Conservation (phyloP, 768 basidiomycete species). For the Amanita thiersii region DNA sequence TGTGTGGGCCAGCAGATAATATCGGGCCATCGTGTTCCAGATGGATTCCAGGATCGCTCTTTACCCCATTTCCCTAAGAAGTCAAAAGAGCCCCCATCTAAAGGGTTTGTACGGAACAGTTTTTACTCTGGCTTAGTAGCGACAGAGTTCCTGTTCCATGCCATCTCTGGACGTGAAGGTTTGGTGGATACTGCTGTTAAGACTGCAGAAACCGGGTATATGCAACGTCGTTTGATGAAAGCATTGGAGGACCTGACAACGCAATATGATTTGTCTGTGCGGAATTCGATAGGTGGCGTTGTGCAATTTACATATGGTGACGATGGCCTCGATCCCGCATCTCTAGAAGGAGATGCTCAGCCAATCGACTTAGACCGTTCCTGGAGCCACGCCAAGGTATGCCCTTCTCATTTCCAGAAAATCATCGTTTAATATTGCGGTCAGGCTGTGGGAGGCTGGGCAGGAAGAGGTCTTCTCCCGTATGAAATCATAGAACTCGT, state of each 20-base stretch:
- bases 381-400: constrained; percentile 77
- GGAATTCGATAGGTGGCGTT: constrained; percentile 90
- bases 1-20: constrained; percentile 99
- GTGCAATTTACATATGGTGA: constrained; percentile 98
- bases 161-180: constrained; percentile 97
- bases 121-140: constrained; percentile 90
- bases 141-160: constrained; percentile 98
- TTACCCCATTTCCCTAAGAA: constrained; percentile 99
- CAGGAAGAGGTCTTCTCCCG: constrained; percentile 65
- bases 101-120: constrained; percentile 96
- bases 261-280: constrained; percentile 92
- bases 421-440: constrained; percentile 9
- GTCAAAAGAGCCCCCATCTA: constrained; percentile 91
- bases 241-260: constrained; percentile 95
- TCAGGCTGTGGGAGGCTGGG: constrained; percentile 57
- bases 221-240: constrained; percentile 99
- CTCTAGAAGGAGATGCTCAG: constrained; percentile 90
- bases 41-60: constrained; percentile 98
- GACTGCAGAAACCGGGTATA: constrained; percentile 99
- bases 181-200: constrained; percentile 99
- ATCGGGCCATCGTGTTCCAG: constrained; percentile 93
- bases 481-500: constrained; percentile 78
- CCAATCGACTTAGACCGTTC: constrained; percentile 87
- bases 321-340: constrained; percentile 95
- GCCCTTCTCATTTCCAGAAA: constrained; percentile 12